phyloP scores from a whole-genome alignment of 441 rosid genomes.

The Euphorbia corollata region DNA sequence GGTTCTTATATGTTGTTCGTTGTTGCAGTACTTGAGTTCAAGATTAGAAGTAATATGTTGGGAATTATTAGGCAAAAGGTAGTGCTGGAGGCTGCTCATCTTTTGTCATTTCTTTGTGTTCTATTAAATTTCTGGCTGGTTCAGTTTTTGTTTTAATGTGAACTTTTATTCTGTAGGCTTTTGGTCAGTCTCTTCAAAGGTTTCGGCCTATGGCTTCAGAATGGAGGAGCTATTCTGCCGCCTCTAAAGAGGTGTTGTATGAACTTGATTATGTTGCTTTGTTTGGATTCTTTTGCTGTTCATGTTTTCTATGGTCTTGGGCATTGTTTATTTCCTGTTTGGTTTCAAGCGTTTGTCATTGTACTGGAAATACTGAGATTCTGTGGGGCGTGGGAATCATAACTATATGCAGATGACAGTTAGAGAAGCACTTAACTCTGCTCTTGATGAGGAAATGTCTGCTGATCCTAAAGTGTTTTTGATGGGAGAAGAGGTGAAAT shows the following conservation, averaged over 20 bases:
- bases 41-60: slow-evolving; percentile 32
- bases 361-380: not conserved
- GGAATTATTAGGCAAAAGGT: slow-evolving; percentile 41
- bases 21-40: slow-evolving; percentile 18
- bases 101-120: not conserved
- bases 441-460: slow-evolving; percentile 85
- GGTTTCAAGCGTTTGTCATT: no score
- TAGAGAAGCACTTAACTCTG: slow-evolving; percentile 65
- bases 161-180: slow-evolving; percentile 13
- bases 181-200: slow-evolving; percentile 27
- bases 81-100: slow-evolving; percentile 23
- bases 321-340: no score
- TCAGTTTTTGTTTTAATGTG: not conserved
- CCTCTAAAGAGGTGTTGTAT: slow-evolving; percentile 36
- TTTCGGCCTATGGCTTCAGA: slow-evolving; percentile 26
- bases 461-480: slow-evolving; percentile 69
- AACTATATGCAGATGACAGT: slow-evolving; percentile 40
- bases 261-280: not conserved
- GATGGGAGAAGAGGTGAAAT: slow-evolving; percentile 76
- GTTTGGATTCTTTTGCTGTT: not conserved
- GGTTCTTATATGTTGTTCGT: slow-evolving; percentile 2
- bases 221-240: slow-evolving; percentile 46
- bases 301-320: no score
- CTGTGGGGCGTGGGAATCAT: not conserved
- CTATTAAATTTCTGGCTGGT: not conserved